phyloP scores from a whole-genome alignment of 305 asterid genomes.

The Rubia peregrina region DNA sequence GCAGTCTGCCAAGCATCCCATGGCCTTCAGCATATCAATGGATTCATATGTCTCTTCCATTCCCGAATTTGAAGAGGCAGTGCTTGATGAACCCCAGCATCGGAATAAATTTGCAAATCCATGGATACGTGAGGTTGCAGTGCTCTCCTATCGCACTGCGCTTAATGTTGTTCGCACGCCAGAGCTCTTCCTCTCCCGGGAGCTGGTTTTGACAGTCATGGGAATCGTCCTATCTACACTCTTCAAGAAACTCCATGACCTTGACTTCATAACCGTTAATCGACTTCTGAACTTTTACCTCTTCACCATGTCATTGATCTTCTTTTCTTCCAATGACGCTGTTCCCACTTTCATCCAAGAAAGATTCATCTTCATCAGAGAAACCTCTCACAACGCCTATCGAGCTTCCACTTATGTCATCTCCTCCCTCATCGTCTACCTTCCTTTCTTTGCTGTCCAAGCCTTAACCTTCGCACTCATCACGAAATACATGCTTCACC shows the following conservation, averaged over 20 bases:
- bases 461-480: constrained; percentile 69
- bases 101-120: constrained; percentile 68
- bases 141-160: constrained; percentile 66
- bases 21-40: constrained; percentile 33
- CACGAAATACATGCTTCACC: constrained; percentile 46
- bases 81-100: constrained; percentile 64
- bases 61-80: constrained; percentile 44
- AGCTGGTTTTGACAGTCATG: constrained; percentile 64
- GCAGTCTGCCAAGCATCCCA: constrained; percentile 25
- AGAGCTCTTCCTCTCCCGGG: constrained; percentile 71
- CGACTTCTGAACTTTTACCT: constrained; percentile 77
- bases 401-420: constrained; percentile 71
- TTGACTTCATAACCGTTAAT: constrained; percentile 45
- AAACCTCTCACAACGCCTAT: constrained; percentile 81
- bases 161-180: constrained; percentile 78
- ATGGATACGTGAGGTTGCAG: constrained; percentile 67
- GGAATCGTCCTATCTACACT: constrained; percentile 66
- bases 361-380: constrained; percentile 78
- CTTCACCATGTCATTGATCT: constrained; percentile 60
- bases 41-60: constrained; percentile 35
- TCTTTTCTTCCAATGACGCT: constrained; percentile 81
- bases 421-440: constrained; percentile 75
- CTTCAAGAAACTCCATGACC: constrained; percentile 37
- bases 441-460: constrained; percentile 74
- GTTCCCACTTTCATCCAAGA: constrained; percentile 90